Evolutionary conservation across 2,329 filamentous ascomycete genomes (phyloP), one percentile per base, ranked within the genome.

Genomic region (Exophiala viscosa): DNA sequence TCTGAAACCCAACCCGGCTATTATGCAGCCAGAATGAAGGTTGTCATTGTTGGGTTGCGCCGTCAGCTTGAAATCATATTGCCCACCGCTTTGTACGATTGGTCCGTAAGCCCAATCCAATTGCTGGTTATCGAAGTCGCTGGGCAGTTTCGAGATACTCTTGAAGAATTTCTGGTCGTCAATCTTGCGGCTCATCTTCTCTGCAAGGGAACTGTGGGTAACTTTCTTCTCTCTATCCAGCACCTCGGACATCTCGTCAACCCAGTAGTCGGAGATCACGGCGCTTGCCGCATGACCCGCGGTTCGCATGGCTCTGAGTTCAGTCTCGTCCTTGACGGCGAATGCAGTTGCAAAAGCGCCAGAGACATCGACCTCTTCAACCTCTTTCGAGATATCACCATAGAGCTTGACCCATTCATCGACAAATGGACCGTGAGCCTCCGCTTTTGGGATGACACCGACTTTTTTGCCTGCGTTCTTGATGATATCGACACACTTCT

Each of bases 171-270:
- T 95, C 46, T 82, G 77, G 63, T 99, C 90, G 64, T 97, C 92
- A 51, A 99, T 85, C 74, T 96, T 96, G 65, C 84, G 83, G 62
- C 92, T 85, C 31, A 99, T 87, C 71, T 91, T 93, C 64, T 89
- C 84, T n/a, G 88, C 85, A 6, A 99, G 80, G 2, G 81, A 80
- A 60, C 86, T 88, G 72, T 99, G 93, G 59, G 90, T 93, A 67
- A 97, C 90, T 68, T 96, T 96, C 77, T 96, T 96, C 70, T 97
- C 95, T 62, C 91, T 87, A 66, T 99, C 93, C 55, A 99, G 83
- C 47, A 97, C 87, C 63, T 88, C 87, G 45, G 92, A 96, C 91
- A 99, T 97, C 69, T 96, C 91, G 67, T 99, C 93, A 60, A 99
- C 85, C 69, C 97, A 97, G 72, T 93, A 99, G 54, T 92, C 90